Conservation (phyloP, 352 stramenopile genomes). For the Albugo laibachii region DNA sequence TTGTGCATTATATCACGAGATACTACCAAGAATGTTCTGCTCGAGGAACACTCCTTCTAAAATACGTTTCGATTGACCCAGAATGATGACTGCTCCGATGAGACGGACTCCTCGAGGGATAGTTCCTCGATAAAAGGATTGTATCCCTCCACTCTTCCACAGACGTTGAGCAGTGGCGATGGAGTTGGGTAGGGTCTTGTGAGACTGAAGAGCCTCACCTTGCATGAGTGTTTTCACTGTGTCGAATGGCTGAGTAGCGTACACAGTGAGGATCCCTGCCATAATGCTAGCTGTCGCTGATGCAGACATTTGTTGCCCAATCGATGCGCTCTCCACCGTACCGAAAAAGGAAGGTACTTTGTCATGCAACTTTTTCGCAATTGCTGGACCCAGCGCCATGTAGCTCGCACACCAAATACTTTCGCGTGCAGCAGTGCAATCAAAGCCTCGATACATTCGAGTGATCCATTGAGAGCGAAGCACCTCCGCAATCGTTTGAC, state of each 20-base stretch:
- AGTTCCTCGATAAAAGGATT: conserved; percentile 44
- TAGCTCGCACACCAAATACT: conserved; percentile 60
- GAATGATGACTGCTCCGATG: conserved; percentile 64
- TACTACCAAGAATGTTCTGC: conserved; percentile 23
- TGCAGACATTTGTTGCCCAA: conserved; percentile 37
- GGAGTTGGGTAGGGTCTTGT: conserved; percentile 15
- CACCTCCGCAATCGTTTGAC: conserved; percentile 33
- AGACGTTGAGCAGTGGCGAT: conserved; percentile 22
- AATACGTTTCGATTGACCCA: conserved; percentile 43
- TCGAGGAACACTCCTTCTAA: conserved; percentile 55
- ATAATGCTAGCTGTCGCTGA: conserved; percentile 43
- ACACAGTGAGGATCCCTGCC: conserved; percentile 50
- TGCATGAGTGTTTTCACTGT: conserved; percentile 78
- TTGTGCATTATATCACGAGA: not conserved
- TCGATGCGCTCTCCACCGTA: conserved; percentile 18
- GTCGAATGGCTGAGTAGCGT: conserved; percentile 58
- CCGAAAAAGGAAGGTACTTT: conserved; percentile 34
- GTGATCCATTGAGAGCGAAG: conserved; percentile 18
- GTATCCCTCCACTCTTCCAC: conserved; percentile 24
- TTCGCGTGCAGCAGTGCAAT: conserved; percentile 38
- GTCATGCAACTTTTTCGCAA: conserved; percentile 39
- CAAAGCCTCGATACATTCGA: conserved; percentile 38
- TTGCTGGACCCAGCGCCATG: conserved; percentile 46
- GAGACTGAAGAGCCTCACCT: conserved; percentile 28
- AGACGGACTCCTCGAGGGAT: conserved; percentile 58